Conservation (phyloP, 1,284 basidiomycete species). For the Mycosarcoma maydis region DNA sequence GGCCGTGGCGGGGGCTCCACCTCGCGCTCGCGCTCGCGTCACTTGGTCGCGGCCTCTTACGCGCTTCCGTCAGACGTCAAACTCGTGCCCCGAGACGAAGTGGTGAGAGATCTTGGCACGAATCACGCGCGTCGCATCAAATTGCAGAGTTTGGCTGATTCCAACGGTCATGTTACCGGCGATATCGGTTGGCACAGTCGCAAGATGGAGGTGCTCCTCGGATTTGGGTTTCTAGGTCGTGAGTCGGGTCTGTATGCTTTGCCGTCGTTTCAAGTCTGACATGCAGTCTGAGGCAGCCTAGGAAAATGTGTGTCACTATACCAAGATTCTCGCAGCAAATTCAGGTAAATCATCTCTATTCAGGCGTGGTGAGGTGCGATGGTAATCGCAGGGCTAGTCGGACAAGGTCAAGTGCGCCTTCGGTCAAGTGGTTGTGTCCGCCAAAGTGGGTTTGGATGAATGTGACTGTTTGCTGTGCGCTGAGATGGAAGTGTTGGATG, state of each 20-base stretch:
- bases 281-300: too few species aligned
- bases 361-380: conserved; percentile 16
- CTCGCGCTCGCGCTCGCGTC: conserved; percentile 53
- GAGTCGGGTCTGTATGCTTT: conserved; percentile 86
- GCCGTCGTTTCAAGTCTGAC: conserved; percentile 57
- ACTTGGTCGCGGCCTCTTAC: conserved; percentile 15
- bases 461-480: conserved; percentile 16
- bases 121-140: conserved; percentile 77
- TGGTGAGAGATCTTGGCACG: conserved; percentile 73
- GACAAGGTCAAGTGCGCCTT: conserved; percentile 46
- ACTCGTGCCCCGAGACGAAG: conserved; percentile 44
- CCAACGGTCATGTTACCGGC: conserved; percentile 87
- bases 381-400: conserved; percentile 16
- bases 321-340: too few species aligned
- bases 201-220: conserved; percentile 95
- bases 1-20: conserved; percentile 38
- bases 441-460: conserved; percentile 44
- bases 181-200: conserved; percentile 93
- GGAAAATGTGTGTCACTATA: too few species aligned
- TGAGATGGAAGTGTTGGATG: conserved; percentile 17
- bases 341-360: too few species aligned
- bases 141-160: conserved; percentile 78
- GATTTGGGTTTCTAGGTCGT: conserved; percentile 86
- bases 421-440: conserved; percentile 53
- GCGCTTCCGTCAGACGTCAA: conserved; percentile 23